Base-by-base conservation (phyloP, 805 yeast species). In the Kodamaea jinghongensis region DNA sequence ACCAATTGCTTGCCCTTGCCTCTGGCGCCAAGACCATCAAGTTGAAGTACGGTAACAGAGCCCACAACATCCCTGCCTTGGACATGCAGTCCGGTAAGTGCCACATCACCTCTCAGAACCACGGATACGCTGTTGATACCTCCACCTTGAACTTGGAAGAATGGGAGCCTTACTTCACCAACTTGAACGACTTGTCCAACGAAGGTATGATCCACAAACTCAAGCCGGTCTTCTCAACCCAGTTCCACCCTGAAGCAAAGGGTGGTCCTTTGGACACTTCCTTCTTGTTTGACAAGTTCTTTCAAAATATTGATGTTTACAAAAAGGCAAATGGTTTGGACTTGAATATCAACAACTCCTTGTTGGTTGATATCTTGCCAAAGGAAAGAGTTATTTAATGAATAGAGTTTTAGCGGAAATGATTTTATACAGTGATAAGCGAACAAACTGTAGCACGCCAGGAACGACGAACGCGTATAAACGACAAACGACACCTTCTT, bases 221-320 rank as follows among this genome's bases (percentile, higher is more conserved):
- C 28, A 83, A 79, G 62, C 99, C 99, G 38, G 86, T 91, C 41
- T 93, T 91, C 70, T 87, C 96, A 28, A 88, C 96, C 2, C 99
- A 93, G 67, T 93, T 93, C 77, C 99, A 93, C 63, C 99, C 99
- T 35, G 99, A 93, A 67, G 98, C 99, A 42, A 91, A 89, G 70
- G 98, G 99, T 54, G 99, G 99, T 52, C 99, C 99, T 43, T 75
- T 85, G 55, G 99, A 93, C 65, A 86, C 96, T 10, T 77, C 88
- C 2, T 87, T 80, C 67, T 72, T 93, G 63, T 93, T 93, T 54
- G 98, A 93, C 72, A 87, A 81, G 64, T 93, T 86, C 67, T 81
- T 93, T 54, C 76, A 71, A 28, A 73, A 83, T 55, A 82, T 93
- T 48, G 73, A 69, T 34, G 67, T 65, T 34, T 88, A 77, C 73